These are phyloP conservation scores for Pestalotiopsis sp. DNA, from an alignment of 2,329 filamentous ascomycete genomes.

Conservation along the genomic window DNA sequence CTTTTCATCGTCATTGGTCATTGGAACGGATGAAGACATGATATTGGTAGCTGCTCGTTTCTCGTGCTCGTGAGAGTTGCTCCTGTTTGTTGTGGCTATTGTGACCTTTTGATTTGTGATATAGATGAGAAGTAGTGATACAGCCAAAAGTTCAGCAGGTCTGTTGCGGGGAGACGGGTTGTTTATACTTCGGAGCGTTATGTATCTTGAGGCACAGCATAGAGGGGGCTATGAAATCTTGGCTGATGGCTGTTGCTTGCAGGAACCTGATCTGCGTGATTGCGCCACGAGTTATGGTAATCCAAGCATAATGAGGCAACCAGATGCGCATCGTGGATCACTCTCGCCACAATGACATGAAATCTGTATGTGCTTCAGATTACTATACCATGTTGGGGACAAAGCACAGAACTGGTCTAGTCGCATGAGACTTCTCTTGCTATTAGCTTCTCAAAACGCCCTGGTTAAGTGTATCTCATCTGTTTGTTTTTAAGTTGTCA, in stretches of 20 bases:
- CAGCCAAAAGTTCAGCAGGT: too few relatives aligned
- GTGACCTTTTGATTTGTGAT: background rate
- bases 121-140: too few relatives aligned
- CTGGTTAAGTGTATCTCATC: too few relatives aligned
- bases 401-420: too few relatives aligned
- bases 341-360: background rate
- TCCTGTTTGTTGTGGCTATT: background rate
- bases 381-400: too few relatives aligned
- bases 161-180: background rate
- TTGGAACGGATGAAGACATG: background rate
- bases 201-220: background rate
- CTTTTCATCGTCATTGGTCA: background rate
- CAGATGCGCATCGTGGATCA: background rate
- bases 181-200: background rate
- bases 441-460: too few relatives aligned
- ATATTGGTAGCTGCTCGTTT: background rate
- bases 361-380: background rate
- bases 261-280: background rate
- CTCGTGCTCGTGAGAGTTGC: background rate
- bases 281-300: background rate
- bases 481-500: too few relatives aligned
- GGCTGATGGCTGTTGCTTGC: background rate
- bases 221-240: background rate
- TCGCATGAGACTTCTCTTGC: too few relatives aligned
- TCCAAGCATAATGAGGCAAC: background rate